Percentiles rank a stretch among this genome's conserved stretches.
These are phyloP conservation scores for Chrysanthemum lavandulifolium DNA, from an alignment of 129 eudicot species.

Conservation along the genomic window DNA sequence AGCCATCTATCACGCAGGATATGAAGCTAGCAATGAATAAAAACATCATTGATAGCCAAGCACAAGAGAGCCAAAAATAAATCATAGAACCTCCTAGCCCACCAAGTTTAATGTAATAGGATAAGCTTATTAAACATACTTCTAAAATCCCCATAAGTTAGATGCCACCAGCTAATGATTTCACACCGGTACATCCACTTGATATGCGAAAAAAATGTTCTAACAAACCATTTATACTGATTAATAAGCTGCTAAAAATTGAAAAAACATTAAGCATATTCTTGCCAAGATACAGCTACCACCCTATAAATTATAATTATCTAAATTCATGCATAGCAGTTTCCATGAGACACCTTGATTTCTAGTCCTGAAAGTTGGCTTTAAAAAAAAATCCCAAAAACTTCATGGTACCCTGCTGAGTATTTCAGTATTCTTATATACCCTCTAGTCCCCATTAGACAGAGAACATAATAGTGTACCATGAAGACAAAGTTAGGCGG, in stretches of 20 bases:
- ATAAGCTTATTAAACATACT: too few relatives aligned
- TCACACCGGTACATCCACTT: too few relatives aligned
- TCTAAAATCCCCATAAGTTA: too few relatives aligned
- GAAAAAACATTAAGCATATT: background rate
- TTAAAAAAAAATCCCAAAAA: background rate
- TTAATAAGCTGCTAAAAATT: background rate
- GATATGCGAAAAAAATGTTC: background rate
- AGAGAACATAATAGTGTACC: background rate
- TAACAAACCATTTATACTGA: background rate
- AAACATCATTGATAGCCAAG: too few relatives aligned
- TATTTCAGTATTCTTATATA: background rate
- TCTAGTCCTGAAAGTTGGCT: background rate
- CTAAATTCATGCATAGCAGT: slow-evolving; percentile 3
- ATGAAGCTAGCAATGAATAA: too few relatives aligned
- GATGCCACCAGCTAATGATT: too few relatives aligned
- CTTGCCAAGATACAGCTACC: slow-evolving; percentile 7
- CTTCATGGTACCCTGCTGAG: background rate
- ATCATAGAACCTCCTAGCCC: too few relatives aligned
- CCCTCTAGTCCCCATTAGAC: too few relatives aligned
- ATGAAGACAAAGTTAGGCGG: background rate
- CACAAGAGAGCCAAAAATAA: too few relatives aligned
- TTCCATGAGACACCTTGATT: background rate
- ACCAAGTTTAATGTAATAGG: too few relatives aligned
- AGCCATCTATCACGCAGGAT: too few relatives aligned
- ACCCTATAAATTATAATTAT: background rate